A percentile compares a stretch with the other conserved stretches of the same genome.
Conservation (phyloP, 139 green algal genomes). For the Chlorella sp. region DNA sequence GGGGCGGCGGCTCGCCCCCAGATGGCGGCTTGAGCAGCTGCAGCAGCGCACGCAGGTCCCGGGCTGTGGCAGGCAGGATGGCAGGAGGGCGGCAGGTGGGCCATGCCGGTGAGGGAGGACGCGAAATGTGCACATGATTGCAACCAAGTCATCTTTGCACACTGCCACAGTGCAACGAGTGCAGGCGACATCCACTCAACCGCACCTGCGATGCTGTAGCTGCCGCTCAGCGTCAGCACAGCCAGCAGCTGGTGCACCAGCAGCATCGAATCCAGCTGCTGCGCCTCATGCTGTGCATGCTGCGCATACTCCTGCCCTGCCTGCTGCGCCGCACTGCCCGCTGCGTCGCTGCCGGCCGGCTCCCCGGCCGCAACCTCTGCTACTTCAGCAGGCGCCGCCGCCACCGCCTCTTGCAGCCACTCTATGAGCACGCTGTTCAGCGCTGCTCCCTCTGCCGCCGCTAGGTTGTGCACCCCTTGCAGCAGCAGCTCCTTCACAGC, state of each 20-base stretch:
- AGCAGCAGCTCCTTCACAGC: conserved; percentile 36
- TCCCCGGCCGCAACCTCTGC: too few species aligned
- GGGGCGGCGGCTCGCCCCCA: background rate
- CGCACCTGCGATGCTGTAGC: conserved; percentile 56
- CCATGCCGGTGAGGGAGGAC: background rate
- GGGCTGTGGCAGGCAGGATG: conserved; percentile 17
- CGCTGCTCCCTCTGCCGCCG: conserved; percentile 38
- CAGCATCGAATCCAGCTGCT: background rate
- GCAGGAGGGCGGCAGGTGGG: background rate
- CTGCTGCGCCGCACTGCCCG: background rate
- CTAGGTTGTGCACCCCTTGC: conserved; percentile 42
- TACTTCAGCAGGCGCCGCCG: too few species aligned
- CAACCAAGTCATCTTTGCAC: too few species aligned
- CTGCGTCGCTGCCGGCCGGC: background rate
- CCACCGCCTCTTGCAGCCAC: conserved; percentile 35
- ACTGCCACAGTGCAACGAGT: background rate
- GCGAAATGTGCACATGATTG: background rate
- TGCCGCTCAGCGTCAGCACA: conserved; percentile 45
- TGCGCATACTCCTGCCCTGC: background rate
- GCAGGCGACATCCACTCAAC: too few species aligned
- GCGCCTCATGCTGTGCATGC: background rate
- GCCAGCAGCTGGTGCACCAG: conserved; percentile 39
- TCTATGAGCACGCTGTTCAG: conserved; percentile 45
- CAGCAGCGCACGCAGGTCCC: conserved; percentile 46
- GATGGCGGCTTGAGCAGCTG: conserved; percentile 31